phyloP scores from a whole-genome alignment of 768 basidiomycete genomes.

The Leccinum longicurvipes region DNA sequence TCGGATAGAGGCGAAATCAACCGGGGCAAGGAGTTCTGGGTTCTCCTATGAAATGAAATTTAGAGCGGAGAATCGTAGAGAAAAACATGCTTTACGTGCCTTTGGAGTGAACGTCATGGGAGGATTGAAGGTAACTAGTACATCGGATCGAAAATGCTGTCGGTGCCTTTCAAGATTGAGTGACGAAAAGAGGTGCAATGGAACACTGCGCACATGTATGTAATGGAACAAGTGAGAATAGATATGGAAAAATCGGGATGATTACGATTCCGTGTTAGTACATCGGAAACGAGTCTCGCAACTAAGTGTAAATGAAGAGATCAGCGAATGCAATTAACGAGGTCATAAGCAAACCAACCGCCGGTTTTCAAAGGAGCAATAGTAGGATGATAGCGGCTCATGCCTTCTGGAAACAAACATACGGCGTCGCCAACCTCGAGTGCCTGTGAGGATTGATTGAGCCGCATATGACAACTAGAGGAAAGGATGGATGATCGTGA shows the following conservation, averaged over 20 bases:
- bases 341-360: constrained; percentile 40
- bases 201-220: constrained; percentile 59
- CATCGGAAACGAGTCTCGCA: constrained; percentile 76
- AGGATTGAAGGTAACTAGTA: constrained; percentile 76
- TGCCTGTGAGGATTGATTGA: constrained; percentile 44
- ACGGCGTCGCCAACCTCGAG: constrained; percentile 74
- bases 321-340: neutral
- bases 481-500: constrained; percentile 22
- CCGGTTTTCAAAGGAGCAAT: constrained; percentile 88
- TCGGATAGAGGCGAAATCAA: constrained; percentile 60
- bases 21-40: constrained; percentile 67
- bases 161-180: constrained; percentile 54
- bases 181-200: neutral
- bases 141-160: constrained; percentile 85
- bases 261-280: constrained; percentile 64
- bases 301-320: constrained; percentile 39
- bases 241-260: constrained; percentile 70
- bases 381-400: constrained; percentile 81
- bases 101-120: constrained; percentile 65
- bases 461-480: neutral
- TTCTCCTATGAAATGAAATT: constrained; percentile 45
- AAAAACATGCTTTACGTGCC: constrained; percentile 32
- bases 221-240: constrained; percentile 74
- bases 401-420: constrained; percentile 84
- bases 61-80: neutral